Evolutionary conservation across 768 basidiomycete species (phyloP), one percentile per base, ranked within the genome.

Genomic region (Kwoniella sp.): DNA sequence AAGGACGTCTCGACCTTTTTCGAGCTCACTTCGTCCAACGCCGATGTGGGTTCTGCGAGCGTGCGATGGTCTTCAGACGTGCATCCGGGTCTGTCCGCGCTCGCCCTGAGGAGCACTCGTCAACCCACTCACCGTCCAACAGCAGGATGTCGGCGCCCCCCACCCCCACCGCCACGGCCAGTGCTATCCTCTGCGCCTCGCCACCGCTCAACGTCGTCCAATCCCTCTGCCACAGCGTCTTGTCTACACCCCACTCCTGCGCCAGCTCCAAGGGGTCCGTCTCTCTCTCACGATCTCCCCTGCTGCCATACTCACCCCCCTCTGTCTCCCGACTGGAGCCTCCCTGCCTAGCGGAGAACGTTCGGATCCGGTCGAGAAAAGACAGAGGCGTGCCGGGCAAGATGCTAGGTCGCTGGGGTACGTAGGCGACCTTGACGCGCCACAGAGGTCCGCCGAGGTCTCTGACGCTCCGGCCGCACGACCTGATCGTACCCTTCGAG

Each of bases 31-130:
- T 82, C 77, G 71, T 93, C 90, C 49, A 93, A 78, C 0, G 90
- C 90, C 8, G 87, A 89, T 0, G 90, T 92, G 1, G 90, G 90
- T 73, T 93, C 90, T 92, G 58, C n/a, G n/a, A n/a, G n/a, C n/a
- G n/a, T n/a, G n/a, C n/a, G n/a, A n/a, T n/a, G 15, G 4, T 5
- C n/a, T 37, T 57, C 37, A 57, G 59, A 32, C 23, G 17, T 22
- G n/a, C 7, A 9, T 14, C 17, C 45, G n/a, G 34, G n/a, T n/a
- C n/a, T n/a, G n/a, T n/a, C n/a, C n/a, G n/a, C n/a, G n/a, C n/a
- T n/a, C n/a, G n/a, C n/a, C n/a, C n/a, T n/a, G n/a, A n/a, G n/a
- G n/a, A n/a, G n/a, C n/a, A n/a, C n/a, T n/a, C n/a, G 10, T 11
- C 5, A 25, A 12, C 12, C 20, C 10, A 64, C 73, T 40, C 42